Percentiles rank a stretch among this genome's conserved stretches.
These are phyloP conservation scores for Colletotrichum limetticola DNA, from an alignment of 2,329 filamentous ascomycete genomes.

Conservation along the genomic window DNA sequence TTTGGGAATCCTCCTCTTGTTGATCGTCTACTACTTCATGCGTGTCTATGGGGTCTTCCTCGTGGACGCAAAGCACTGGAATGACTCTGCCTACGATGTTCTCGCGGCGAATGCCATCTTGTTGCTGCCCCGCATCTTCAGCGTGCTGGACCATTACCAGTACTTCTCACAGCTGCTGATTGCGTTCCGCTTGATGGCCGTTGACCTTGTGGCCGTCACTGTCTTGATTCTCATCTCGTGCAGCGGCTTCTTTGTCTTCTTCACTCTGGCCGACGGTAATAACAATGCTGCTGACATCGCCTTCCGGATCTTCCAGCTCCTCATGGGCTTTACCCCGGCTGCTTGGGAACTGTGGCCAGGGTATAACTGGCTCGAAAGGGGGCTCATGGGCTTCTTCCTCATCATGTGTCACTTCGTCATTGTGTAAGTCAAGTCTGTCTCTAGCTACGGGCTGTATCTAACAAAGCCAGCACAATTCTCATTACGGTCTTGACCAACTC, in stretches of 20 bases:
- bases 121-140: constrained; percentile 90
- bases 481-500: constrained; percentile 97
- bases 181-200: constrained; percentile 92
- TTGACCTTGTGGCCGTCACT: constrained; percentile 87
- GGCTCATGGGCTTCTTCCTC: constrained; percentile 82
- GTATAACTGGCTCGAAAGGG: constrained; percentile 83
- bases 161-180: constrained; percentile 97
- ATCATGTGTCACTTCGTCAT: constrained; percentile 97
- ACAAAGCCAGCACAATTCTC: constrained; percentile 74
- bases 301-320: constrained; percentile 90
- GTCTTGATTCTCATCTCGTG: constrained; percentile 87
- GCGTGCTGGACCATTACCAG: constrained; percentile 91
- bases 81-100: constrained; percentile 92
- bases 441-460: neutral
- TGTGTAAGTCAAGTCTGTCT: constrained; percentile 61
- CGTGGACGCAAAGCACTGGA: constrained; percentile 78
- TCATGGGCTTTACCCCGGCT: constrained; percentile 96
- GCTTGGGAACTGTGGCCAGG: constrained; percentile 90
- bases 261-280: constrained; percentile 81
- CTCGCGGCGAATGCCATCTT: constrained; percentile 90
- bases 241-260: constrained; percentile 95
- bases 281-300: constrained; percentile 80
- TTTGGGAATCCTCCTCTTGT: constrained; percentile 84
- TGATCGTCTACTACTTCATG: constrained; percentile 91
- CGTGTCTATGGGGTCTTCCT: constrained; percentile 88